A percentile compares a stretch with the other conserved stretches of the same genome.
Conservation (phyloP, 2,329 filamentous ascomycete species). For the Aspergillus quadrilineatus region DNA sequence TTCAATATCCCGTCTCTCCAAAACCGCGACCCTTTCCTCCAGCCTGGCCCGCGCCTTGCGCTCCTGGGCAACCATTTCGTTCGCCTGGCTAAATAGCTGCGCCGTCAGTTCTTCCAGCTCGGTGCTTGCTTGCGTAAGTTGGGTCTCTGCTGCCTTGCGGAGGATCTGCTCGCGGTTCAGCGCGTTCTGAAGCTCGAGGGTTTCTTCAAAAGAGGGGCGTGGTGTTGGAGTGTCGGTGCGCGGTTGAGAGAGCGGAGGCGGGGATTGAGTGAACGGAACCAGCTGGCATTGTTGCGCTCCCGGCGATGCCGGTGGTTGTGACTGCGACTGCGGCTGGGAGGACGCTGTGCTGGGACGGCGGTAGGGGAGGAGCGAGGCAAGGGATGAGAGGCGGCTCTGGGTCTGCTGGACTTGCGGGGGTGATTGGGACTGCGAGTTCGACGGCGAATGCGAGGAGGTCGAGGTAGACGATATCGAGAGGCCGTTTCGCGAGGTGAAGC, state of each 20-base stretch:
- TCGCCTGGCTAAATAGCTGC: conserved; percentile 62
- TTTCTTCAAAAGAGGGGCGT: conserved; percentile 26
- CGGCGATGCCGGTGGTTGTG: background rate
- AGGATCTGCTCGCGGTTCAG: conserved; percentile 56
- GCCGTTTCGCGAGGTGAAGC: conserved; percentile 25
- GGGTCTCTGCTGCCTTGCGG: conserved; percentile 58
- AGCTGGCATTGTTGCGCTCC: conserved; percentile 1
- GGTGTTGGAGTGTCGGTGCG: conserved; percentile 15
- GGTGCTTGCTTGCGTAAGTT: conserved; percentile 53
- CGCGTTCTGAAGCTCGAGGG: conserved; percentile 52
- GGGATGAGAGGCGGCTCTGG: conserved; percentile 37
- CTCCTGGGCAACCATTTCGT: conserved; percentile 66
- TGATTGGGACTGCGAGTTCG: conserved; percentile 31
- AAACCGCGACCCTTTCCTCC: conserved; percentile 48
- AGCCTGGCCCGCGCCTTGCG: conserved; percentile 56
- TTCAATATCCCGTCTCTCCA: conserved; percentile 49
- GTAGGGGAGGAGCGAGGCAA: conserved; percentile 42
- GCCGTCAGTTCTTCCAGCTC: conserved; percentile 64
- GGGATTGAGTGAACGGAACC: conserved; percentile 5
- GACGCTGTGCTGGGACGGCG: conserved; percentile 37
- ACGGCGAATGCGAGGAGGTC: conserved; percentile 15
- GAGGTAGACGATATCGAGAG: conserved; percentile 30
- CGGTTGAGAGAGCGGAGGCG: conserved; percentile 24
- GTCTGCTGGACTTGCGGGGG: background rate
- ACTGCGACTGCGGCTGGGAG: conserved; percentile 15